Evolutionary conservation across 169 alveolate species (phyloP).

Genomic region (Perkinsus chesapeaki): DNA sequence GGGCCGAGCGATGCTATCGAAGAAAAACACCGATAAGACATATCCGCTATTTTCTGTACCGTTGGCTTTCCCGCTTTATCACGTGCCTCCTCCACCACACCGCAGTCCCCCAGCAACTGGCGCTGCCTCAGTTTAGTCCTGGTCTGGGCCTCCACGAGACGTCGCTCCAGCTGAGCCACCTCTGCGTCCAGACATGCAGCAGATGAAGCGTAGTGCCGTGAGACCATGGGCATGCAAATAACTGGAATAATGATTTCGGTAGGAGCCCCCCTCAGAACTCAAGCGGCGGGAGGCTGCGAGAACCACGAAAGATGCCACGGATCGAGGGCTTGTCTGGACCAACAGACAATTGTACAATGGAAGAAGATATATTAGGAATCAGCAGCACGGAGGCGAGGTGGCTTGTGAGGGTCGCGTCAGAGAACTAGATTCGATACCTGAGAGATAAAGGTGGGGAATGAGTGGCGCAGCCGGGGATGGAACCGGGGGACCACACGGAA

Average conservation of each 20-base stretch:
- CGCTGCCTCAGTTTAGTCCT: not conserved
- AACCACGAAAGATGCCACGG: too few species aligned
- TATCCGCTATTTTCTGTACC: too few species aligned
- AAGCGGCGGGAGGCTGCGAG: too few species aligned
- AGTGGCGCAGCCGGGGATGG: not conserved
- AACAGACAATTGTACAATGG: too few species aligned
- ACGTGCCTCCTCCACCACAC: not conserved
- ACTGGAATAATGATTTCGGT: too few species aligned
- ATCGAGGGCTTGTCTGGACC: too few species aligned
- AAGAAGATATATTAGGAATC: too few species aligned
- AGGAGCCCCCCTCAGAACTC: too few species aligned
- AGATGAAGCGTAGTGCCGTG: not conserved
- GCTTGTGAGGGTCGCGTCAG: not conserved
- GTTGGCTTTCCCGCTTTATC: too few species aligned
- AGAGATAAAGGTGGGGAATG: not conserved
- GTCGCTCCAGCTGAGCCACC: not conserved
- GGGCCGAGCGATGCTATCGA: too few species aligned
- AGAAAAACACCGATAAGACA: too few species aligned
- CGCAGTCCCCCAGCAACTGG: not conserved
- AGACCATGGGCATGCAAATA: not conserved
- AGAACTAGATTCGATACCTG: not conserved
- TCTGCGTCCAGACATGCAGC: not conserved
- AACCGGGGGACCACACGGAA: not conserved
- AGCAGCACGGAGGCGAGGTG: not conserved
- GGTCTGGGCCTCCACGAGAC: not conserved